Percentiles rank a stretch among this genome's conserved stretches.
These are phyloP conservation scores for Debaryomyces robertsiae DNA, from an alignment of 1,139 yeast genomes.

Conservation along the genomic window DNA sequence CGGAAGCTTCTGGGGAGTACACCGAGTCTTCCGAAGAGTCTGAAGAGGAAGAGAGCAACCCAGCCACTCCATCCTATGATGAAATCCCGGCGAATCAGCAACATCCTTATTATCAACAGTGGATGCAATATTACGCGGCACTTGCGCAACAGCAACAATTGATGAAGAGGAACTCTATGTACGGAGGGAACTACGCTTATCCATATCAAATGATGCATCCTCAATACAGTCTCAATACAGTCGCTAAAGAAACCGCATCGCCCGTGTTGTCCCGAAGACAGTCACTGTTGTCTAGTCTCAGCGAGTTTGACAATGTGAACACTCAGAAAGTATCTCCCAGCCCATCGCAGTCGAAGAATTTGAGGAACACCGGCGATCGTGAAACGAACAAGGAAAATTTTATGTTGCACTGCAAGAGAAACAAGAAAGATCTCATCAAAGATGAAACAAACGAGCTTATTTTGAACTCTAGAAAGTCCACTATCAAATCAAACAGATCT, in stretches of 20 bases:
- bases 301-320: not conserved
- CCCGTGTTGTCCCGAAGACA: not conserved
- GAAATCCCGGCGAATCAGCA: conserved; percentile 13
- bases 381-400: conserved; percentile 7
- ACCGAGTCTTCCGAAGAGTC: conserved; percentile 15
- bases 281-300: not conserved
- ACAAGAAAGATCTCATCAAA: not conserved
- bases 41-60: conserved; percentile 18
- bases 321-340: not conserved
- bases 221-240: not conserved
- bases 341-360: not conserved
- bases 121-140: conserved; percentile 32
- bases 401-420: conserved; percentile 6
- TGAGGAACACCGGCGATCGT: not conserved
- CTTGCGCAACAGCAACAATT: conserved; percentile 28
- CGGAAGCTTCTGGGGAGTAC: conserved; percentile 15
- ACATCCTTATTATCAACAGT: conserved; percentile 31
- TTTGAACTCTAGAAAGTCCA: conserved; percentile 34
- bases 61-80: conserved; percentile 10
- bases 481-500: conserved; percentile 39
- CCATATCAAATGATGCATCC: not conserved
- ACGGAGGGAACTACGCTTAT: conserved; percentile 1
- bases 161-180: conserved; percentile 1
- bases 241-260: not conserved
- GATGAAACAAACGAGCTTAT: conserved; percentile 26